A percentile compares a stretch with the other conserved stretches of the same genome.
Evolutionary conservation across 257 asterid genomes (phyloP).

Genomic region (Perilla frutescens): DNA sequence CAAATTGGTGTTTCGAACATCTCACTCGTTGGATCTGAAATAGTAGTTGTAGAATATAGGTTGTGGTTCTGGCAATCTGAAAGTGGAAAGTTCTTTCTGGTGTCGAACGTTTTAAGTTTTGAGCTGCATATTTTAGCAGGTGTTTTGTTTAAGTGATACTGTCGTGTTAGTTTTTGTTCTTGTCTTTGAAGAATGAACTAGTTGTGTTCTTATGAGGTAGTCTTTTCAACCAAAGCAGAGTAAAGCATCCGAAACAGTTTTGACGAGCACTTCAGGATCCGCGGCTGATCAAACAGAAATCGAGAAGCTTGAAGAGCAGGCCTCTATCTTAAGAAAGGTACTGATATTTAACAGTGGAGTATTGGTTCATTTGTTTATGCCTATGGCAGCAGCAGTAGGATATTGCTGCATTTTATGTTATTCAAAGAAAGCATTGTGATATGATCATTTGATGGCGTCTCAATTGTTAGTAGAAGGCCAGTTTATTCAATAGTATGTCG

Average conservation of each 20-base stretch:
- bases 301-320: slow-evolving; percentile 79
- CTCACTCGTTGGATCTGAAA: not conserved
- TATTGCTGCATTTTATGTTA: not conserved
- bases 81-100: not conserved
- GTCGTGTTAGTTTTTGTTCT: slow-evolving; percentile 4
- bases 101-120: not conserved
- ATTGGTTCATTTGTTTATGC: not conserved
- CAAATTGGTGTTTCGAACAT: not conserved
- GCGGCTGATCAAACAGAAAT: slow-evolving; percentile 67
- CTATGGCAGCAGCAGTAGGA: too few species aligned
- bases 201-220: not conserved
- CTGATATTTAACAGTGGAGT: not conserved
- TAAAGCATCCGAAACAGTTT: slow-evolving; percentile 57
- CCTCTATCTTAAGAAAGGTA: slow-evolving; percentile 69
- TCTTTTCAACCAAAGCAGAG: slow-evolving; percentile 47
- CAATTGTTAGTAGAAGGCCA: not conserved
- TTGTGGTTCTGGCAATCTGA: not conserved
- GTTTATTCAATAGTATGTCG: not conserved
- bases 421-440: not conserved
- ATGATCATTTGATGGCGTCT: not conserved
- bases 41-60: not conserved
- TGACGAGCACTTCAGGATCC: slow-evolving; percentile 49
- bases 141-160: not conserved
- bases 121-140: slow-evolving; percentile 24
- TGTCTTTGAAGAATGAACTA: not conserved